phyloP scores from a whole-genome alignment of 108 stramenopile species.

The Cyclotella baltica region DNA sequence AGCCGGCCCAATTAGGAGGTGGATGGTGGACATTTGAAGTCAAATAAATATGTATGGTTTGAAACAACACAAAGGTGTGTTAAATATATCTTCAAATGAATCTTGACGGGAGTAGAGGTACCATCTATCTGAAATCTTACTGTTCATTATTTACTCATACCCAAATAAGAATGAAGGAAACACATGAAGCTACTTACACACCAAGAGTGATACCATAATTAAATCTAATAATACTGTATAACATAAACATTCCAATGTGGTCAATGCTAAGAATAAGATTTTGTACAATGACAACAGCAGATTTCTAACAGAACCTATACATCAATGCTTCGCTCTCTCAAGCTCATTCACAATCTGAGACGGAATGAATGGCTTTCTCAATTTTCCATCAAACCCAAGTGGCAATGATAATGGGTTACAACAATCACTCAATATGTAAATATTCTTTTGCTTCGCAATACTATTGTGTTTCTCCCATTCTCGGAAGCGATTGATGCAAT shows the following conservation, averaged over 20 bases:
- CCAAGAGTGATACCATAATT: not conserved
- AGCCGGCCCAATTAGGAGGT: too few species aligned
- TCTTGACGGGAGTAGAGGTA: too few species aligned
- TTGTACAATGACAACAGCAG: too few species aligned
- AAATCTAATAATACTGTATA: not conserved
- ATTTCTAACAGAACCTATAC: not conserved
- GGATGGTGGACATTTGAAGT: too few species aligned
- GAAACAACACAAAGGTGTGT: too few species aligned
- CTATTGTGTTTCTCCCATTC: constrained; percentile 70
- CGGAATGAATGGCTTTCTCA: constrained; percentile 56
- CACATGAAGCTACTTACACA: too few species aligned
- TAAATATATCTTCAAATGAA: too few species aligned
- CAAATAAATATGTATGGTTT: too few species aligned
- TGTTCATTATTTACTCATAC: too few species aligned
- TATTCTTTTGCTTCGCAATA: constrained; percentile 63
- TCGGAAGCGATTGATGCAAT: constrained; percentile 60
- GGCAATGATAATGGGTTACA: constrained; percentile 38
- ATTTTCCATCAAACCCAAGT: constrained; percentile 67
- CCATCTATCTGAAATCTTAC: too few species aligned
- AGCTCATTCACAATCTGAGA: constrained; percentile 6
- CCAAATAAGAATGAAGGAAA: too few species aligned
- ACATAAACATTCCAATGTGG: not conserved
- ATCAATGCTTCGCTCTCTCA: constrained; percentile 4
- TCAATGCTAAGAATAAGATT: too few species aligned
- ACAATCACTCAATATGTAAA: constrained; percentile 48